Evolutionary conservation across 2,329 filamentous ascomycete genomes (phyloP).

Genomic region (Neophaeococcomyces mojaviensis): DNA sequence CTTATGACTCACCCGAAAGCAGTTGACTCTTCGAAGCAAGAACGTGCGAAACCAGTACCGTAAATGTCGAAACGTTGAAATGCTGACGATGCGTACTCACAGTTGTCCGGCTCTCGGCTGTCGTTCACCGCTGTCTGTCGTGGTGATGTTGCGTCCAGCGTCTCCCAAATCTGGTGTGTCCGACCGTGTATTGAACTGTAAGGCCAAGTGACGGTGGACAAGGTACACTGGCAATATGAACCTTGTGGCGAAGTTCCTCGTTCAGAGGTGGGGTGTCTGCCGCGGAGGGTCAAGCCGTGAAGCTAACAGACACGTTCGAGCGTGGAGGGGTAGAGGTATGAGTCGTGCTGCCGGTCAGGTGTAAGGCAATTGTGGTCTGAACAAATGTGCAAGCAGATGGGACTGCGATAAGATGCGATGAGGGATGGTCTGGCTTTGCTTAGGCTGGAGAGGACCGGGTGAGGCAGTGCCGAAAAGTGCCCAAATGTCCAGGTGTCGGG

Average conservation of each 20-base stretch:
- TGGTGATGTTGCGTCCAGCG: neutral
- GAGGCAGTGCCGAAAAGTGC: slow-evolving; percentile 9
- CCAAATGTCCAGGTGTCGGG: neutral
- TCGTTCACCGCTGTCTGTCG: neutral
- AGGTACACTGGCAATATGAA: neutral
- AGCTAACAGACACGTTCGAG: neutral
- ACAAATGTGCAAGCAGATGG: slow-evolving; percentile 8
- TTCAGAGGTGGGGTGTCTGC: slow-evolving; percentile 2
- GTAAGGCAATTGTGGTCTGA: slow-evolving; percentile 7
- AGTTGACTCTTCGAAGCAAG: slow-evolving; percentile 8
- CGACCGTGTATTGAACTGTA: slow-evolving; percentile 2
- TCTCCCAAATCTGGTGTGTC: neutral
- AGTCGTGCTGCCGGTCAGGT: neutral
- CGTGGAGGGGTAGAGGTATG: neutral
- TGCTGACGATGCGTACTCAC: slow-evolving; percentile 9
- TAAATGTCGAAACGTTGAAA: slow-evolving; percentile 5
- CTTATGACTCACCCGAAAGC: slow-evolving; percentile 10
- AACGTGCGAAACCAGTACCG: slow-evolving; percentile 7
- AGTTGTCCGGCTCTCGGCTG: slow-evolving; percentile 1
- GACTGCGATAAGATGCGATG: slow-evolving; percentile 7
- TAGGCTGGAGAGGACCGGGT: neutral
- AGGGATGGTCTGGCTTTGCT: neutral
- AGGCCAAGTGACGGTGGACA: neutral
- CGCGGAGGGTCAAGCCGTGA: slow-evolving; percentile 1
- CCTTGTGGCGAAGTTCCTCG: slow-evolving; percentile 4